Evolutionary conservation across 139 green algal genomes (phyloP).

Genomic region (Haematococcus lacustris): DNA sequence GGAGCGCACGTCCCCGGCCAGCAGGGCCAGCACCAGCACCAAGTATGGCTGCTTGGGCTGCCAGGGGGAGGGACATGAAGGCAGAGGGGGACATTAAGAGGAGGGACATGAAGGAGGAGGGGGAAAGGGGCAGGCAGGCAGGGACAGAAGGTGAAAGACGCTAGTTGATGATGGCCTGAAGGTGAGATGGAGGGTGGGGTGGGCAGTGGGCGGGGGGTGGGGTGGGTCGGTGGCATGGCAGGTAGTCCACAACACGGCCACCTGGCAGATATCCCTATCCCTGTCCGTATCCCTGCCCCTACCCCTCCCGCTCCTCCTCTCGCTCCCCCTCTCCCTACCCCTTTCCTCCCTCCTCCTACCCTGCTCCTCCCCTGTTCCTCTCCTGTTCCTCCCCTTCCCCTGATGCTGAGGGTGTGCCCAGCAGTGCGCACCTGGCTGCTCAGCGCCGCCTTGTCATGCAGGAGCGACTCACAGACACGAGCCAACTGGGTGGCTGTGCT

Average conservation of each 20-base stretch:
- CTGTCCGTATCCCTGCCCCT: not conserved
- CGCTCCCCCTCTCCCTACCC: not conserved
- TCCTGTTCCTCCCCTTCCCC: not conserved
- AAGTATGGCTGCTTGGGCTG: constrained; percentile 8
- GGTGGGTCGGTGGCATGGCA: too few relatives aligned
- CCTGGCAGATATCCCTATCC: not conserved
- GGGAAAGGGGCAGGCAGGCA: not conserved
- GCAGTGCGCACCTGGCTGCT: constrained; percentile 15
- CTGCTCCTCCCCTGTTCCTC: not conserved
- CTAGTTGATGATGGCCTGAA: not conserved
- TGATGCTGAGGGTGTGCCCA: not conserved
- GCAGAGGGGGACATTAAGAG: not conserved
- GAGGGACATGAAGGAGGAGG: not conserved
- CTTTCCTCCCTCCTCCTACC: not conserved
- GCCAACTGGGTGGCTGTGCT: constrained; percentile 25
- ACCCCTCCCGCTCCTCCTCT: not conserved
- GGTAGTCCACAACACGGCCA: not conserved
- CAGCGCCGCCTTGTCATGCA: constrained; percentile 39
- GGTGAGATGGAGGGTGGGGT: not conserved
- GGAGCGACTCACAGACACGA: constrained; percentile 50
- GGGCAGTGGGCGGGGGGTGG: too few relatives aligned
- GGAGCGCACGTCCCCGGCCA: constrained; percentile 50
- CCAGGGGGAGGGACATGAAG: not conserved
- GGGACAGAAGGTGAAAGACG: not conserved
- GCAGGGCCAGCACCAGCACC: constrained; percentile 52